phyloP scores from a whole-genome alignment of 768 basidiomycete genomes.

The Daedalea quercina region DNA sequence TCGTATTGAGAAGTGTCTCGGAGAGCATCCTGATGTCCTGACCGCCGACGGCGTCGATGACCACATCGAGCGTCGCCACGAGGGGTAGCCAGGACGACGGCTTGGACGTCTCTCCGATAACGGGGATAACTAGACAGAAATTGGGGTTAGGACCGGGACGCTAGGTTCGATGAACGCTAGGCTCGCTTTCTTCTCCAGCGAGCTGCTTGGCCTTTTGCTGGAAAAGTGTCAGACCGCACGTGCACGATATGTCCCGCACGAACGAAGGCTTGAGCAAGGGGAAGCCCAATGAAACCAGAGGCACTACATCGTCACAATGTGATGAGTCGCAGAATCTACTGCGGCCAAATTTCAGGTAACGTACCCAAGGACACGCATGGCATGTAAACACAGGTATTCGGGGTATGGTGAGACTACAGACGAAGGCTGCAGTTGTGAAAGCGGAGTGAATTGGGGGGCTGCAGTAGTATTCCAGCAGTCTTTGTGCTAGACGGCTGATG shows the following conservation, averaged over 20 bases:
- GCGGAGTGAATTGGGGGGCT: too few species aligned
- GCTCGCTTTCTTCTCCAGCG: constrained; percentile 35
- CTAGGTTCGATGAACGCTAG: not conserved
- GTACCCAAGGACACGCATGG: constrained; percentile 2
- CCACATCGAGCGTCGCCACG: constrained; percentile 27
- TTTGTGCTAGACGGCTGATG: not conserved
- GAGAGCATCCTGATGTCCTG: constrained; percentile 14
- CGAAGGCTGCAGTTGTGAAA: too few species aligned
- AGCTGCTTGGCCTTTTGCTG: constrained; percentile 27
- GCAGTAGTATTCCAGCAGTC: too few species aligned
- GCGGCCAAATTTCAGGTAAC: not conserved
- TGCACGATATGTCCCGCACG: constrained; percentile 43
- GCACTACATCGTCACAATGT: constrained; percentile 24
- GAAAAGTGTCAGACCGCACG: constrained; percentile 36
- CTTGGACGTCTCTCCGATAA: constrained; percentile 23
- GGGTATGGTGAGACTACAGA: too few species aligned
- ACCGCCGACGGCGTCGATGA: constrained; percentile 30
- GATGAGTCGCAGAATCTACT: not conserved
- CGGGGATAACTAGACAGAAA: constrained; percentile 28
- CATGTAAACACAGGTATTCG: not conserved
- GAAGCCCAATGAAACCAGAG: constrained; percentile 38
- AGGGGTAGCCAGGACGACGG: constrained; percentile 21
- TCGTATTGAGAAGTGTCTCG: constrained; percentile 19
- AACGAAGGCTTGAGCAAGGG: constrained; percentile 36
- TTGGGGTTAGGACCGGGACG: not conserved